Evolutionary conservation across 345 rosid genomes (phyloP).

Genomic region (Balakata baccata): DNA sequence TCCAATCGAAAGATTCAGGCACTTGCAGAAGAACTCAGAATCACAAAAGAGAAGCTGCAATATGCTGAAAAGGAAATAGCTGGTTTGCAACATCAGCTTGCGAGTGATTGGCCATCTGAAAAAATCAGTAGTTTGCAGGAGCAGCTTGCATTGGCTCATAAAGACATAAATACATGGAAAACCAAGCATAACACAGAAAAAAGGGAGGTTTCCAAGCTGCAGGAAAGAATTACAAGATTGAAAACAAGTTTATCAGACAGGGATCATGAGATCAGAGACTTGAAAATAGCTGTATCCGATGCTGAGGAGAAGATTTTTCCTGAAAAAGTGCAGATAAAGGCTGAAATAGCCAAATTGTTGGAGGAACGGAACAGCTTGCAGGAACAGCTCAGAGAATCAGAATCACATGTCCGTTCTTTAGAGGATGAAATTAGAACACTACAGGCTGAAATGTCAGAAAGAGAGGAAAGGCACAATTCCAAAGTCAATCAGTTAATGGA

Average conservation of each 20-base stretch:
- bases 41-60: slow-evolving; percentile 50
- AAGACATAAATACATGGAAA: slow-evolving; percentile 25
- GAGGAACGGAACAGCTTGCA: slow-evolving; percentile 38
- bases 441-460: slow-evolving; percentile 40
- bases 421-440: slow-evolving; percentile 38
- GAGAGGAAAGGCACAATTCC: slow-evolving; percentile 30
- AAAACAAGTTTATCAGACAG: slow-evolving; percentile 36
- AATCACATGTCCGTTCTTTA: slow-evolving; percentile 32
- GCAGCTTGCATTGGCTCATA: slow-evolving; percentile 29
- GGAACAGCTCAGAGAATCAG: slow-evolving; percentile 46
- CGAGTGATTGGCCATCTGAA: slow-evolving; percentile 4
- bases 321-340: slow-evolving; percentile 55
- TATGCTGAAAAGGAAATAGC: slow-evolving; percentile 53
- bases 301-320: slow-evolving; percentile 44
- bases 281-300: slow-evolving; percentile 44
- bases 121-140: slow-evolving; percentile 22
- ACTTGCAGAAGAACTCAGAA: slow-evolving; percentile 54
- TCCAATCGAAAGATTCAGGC: slow-evolving; percentile 27
- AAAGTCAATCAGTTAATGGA: slow-evolving; percentile 40
- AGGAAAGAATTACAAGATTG: slow-evolving; percentile 35
- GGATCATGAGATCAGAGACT: slow-evolving; percentile 33
- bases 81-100: slow-evolving; percentile 31
- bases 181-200: slow-evolving; percentile 36
- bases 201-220: slow-evolving; percentile 40
- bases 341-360: slow-evolving; percentile 37